Evolutionary conservation across 495 filamentous ascomycete species (phyloP), one percentile per base, ranked within the genome.

Genomic region (Aspergillus bertholletiae): DNA sequence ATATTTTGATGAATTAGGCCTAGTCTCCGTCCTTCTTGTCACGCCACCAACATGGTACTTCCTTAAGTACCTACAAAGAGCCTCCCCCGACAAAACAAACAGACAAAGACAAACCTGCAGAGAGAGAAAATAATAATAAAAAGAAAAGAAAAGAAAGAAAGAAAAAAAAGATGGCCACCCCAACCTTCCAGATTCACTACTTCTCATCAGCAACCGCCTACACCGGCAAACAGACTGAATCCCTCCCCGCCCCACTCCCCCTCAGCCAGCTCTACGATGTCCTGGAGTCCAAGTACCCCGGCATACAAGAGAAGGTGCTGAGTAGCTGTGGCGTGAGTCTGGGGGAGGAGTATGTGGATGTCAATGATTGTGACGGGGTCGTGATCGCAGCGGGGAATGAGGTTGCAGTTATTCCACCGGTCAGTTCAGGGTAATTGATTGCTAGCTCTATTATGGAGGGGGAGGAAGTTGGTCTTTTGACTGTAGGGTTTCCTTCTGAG

Each of bases 361-460:
- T 93, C 39, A 61, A 68, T 20, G 65, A 68, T 0, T 64, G 68
- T 30, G 60, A 51, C 46, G 54, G 40, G 7, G 34, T 52, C 2
- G 61, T 70, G 40, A 89, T 98, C 55, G 63, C 85, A 52, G 82
- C 78, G 20, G 92, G 91, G 17, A 89, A 94, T 60, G 94, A 98
- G 71, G 90, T 97, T 43, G 95, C 88, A 11, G 86, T 98, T 43
- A 97, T 98, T 56, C 94, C 94, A 27, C 94, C 94, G n/a, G 94
- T 97, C 47, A 97, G 94, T 77, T 78, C 74, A 41, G 74, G 74
- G 21, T 78, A 59, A 65, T 46, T 40, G 50, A 46, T 44, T 11
- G 11, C 30, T 28, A 2, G 9, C n/a, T n/a, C 17, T 40, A 5
- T n/a, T 40, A 13, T 40, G n/a, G n/a, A n/a, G n/a, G n/a, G n/a